Evolutionary conservation across 225 moss, liverwort and hornwort genomes (phyloP).

Genomic region (Asterella californica): DNA sequence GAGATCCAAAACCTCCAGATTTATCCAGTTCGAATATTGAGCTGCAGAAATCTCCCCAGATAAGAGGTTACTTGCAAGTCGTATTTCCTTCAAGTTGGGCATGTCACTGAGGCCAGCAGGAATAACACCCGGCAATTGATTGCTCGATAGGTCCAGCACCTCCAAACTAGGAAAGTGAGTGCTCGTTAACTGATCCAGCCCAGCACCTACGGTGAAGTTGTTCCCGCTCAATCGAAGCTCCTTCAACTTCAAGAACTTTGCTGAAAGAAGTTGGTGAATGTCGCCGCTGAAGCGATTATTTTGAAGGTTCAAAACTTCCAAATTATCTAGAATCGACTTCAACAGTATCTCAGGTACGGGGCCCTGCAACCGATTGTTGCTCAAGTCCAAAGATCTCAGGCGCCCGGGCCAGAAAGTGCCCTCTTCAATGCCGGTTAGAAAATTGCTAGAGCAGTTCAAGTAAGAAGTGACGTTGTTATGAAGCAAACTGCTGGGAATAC

Average conservation of each 20-base stretch:
- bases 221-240: conserved; percentile 18
- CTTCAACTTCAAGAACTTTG: conserved; percentile 7
- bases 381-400: conserved; percentile 17
- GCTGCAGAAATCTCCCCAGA: neutral
- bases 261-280: conserved; percentile 10
- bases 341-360: conserved; percentile 1
- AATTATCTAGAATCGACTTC: neutral
- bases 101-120: conserved; percentile 14
- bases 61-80: conserved; percentile 12
- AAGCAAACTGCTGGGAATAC: conserved; percentile 1
- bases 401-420: neutral
- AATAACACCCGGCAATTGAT: conserved; percentile 7
- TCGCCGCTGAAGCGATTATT: conserved; percentile 10
- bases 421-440: neutral
- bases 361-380: conserved; percentile 13
- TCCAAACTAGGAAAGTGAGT: neutral
- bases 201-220: conserved; percentile 13
- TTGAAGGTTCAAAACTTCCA: conserved; percentile 10
- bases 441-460: conserved; percentile 9
- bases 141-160: conserved; percentile 12
- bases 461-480: neutral
- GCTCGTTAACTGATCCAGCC: neutral
- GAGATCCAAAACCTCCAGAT: conserved; percentile 20
- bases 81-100: conserved; percentile 14
- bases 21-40: neutral